These are phyloP conservation scores for Fusarium austroafricanum DNA, from an alignment of 2,329 filamentous ascomycete species.

Conservation along the genomic window DNA sequence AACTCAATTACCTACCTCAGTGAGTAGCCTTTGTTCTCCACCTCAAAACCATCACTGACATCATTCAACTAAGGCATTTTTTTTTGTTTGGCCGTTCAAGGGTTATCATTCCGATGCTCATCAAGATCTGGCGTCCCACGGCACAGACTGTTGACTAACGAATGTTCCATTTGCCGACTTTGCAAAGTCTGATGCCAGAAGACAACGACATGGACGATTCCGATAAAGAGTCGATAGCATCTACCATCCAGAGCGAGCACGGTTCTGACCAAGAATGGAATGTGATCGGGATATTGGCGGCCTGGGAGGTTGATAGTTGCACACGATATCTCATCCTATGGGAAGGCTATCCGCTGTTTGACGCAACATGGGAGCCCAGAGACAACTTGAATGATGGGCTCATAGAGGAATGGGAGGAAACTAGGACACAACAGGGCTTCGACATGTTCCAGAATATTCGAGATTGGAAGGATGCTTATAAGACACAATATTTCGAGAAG, in stretches of 20 bases:
- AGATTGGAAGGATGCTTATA: constrained; percentile 52
- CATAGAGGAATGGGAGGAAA: constrained; percentile 57
- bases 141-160: not conserved
- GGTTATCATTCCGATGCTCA: not conserved
- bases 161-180: not conserved
- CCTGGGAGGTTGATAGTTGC: constrained; percentile 50
- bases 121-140: not conserved
- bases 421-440: constrained; percentile 51
- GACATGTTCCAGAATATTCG: constrained; percentile 55
- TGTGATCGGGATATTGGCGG: constrained; percentile 64
- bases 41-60: not conserved
- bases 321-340: constrained; percentile 53
- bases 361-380: constrained; percentile 64
- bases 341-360: constrained; percentile 50
- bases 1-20: not conserved
- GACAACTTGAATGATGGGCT: constrained; percentile 56
- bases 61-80: not conserved
- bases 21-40: not conserved
- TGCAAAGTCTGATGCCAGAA: not conserved
- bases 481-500: constrained; percentile 45
- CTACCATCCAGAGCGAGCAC: constrained; percentile 48
- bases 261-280: constrained; percentile 60
- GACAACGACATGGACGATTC: constrained; percentile 27
- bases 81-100: not conserved
- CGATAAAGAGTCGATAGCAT: constrained; percentile 50